Evolutionary conservation across 495 filamentous ascomycete genomes (phyloP).

Genomic region (Penicillium verhagenii): DNA sequence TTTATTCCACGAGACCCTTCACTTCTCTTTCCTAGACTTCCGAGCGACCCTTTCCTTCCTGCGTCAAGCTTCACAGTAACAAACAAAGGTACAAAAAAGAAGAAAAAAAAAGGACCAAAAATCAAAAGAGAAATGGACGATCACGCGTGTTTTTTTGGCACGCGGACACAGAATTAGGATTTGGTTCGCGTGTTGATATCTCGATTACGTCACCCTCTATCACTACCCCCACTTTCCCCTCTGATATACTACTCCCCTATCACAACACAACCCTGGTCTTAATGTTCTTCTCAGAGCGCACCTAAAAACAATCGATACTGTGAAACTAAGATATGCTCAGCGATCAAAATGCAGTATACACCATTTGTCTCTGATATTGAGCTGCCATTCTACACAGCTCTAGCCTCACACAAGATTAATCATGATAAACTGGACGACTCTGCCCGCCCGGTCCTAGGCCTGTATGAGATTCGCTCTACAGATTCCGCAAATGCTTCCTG

Average conservation of each 20-base stretch:
- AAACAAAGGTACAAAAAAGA: too few relatives aligned
- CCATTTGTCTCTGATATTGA: slow-evolving; percentile 93
- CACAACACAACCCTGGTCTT: neutral
- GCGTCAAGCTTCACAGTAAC: neutral
- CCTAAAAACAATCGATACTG: neutral
- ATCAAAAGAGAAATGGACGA: slow-evolving; percentile 1
- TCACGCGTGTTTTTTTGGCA: slow-evolving; percentile 9
- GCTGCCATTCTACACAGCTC: slow-evolving; percentile 85
- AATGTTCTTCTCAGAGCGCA: neutral
- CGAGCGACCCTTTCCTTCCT: neutral
- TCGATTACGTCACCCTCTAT: slow-evolving; percentile 14
- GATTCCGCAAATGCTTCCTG: slow-evolving; percentile 69
- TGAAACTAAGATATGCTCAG: neutral
- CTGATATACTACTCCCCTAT: neutral
- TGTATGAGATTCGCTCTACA: slow-evolving; percentile 78
- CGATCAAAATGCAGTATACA: slow-evolving; percentile 58
- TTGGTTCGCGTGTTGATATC: neutral
- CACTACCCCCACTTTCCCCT: neutral
- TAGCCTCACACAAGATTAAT: slow-evolving; percentile 89
- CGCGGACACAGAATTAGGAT: neutral
- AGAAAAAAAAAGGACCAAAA: neutral
- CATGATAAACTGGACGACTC: slow-evolving; percentile 95
- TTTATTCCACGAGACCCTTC: neutral
- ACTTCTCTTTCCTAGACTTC: neutral
- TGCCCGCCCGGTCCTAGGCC: slow-evolving; percentile 77